Evolutionary conservation across 164 flowering plant species (phyloP).

Genomic region (Sedum album): DNA sequence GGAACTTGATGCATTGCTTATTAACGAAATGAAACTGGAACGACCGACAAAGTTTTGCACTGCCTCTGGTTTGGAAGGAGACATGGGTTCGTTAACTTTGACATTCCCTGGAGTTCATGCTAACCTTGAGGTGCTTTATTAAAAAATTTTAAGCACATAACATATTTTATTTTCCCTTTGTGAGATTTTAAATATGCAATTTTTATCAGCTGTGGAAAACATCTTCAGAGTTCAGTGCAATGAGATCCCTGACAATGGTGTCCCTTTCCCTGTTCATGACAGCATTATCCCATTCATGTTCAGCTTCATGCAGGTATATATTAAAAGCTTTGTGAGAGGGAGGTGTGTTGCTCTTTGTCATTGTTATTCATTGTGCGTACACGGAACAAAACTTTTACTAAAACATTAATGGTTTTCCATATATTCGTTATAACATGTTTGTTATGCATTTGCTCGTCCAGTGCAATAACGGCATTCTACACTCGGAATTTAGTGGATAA

Average conservation of each 20-base stretch:
- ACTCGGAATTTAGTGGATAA: constrained; percentile 71
- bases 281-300: no score
- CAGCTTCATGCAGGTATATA: constrained; percentile 82
- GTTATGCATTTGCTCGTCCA: constrained; percentile 27
- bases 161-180: constrained; percentile 8
- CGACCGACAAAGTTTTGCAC: constrained; percentile 49
- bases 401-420: background rate
- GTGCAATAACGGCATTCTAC: constrained; percentile 93
- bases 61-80: constrained; percentile 81
- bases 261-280: constrained; percentile 88
- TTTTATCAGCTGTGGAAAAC: constrained; percentile 85
- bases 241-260: constrained; percentile 83
- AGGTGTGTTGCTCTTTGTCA: background rate
- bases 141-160: constrained; percentile 11
- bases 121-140: constrained; percentile 64
- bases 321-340: background rate
- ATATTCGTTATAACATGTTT: background rate
- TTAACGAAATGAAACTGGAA: constrained; percentile 61
- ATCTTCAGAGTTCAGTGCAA: constrained; percentile 83
- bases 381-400: background rate
- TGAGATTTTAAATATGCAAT: constrained; percentile 12
- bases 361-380: background rate
- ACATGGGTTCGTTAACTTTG: constrained; percentile 79
- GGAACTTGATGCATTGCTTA: constrained; percentile 66
- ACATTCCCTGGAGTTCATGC: constrained; percentile 59